Conservation (phyloP, 2,329 filamentous ascomycete genomes). For the Grosmannia huntii region DNA sequence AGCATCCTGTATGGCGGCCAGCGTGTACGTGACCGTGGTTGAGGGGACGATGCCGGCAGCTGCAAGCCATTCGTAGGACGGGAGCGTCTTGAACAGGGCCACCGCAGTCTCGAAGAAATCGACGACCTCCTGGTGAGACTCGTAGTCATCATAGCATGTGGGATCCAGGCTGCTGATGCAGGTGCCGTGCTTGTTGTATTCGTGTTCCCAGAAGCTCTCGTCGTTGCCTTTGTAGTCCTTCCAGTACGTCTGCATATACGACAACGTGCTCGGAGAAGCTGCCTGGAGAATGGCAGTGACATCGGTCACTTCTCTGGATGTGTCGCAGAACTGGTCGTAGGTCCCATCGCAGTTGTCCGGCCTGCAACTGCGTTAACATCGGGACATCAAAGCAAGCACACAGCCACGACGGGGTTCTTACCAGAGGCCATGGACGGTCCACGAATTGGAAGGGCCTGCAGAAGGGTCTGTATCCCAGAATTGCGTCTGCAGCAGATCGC, state of each 20-base stretch:
- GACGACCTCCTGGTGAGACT: slow-evolving; percentile 43
- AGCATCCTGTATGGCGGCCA: slow-evolving; percentile 36
- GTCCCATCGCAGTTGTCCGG: slow-evolving; percentile 38
- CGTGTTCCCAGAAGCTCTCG: slow-evolving; percentile 51
- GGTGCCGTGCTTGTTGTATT: slow-evolving; percentile 56
- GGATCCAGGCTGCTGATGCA: slow-evolving; percentile 54
- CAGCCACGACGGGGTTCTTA: not conserved
- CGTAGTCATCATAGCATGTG: slow-evolving; percentile 49
- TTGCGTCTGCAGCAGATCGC: slow-evolving; percentile 30
- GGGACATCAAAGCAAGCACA: not conserved
- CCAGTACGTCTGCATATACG: slow-evolving; percentile 57
- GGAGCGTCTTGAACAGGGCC: slow-evolving; percentile 42
- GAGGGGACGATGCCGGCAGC: slow-evolving; percentile 40
- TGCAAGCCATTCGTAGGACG: slow-evolving; percentile 46
- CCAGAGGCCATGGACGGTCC: slow-evolving; percentile 50
- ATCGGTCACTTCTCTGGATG: slow-evolving; percentile 49
- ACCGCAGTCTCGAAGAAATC: slow-evolving; percentile 52
- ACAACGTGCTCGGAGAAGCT: slow-evolving; percentile 43
- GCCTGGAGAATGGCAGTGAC: slow-evolving; percentile 44
- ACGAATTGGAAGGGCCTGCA: slow-evolving; percentile 45
- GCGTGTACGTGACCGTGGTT: slow-evolving; percentile 43
- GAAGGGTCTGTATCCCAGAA: slow-evolving; percentile 47
- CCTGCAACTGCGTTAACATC: not conserved
- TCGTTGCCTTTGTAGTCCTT: slow-evolving; percentile 43
- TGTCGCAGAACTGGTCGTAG: slow-evolving; percentile 56